phyloP scores from a whole-genome alignment of 2,329 filamentous ascomycete genomes.

The Graphilbum sp. region DNA sequence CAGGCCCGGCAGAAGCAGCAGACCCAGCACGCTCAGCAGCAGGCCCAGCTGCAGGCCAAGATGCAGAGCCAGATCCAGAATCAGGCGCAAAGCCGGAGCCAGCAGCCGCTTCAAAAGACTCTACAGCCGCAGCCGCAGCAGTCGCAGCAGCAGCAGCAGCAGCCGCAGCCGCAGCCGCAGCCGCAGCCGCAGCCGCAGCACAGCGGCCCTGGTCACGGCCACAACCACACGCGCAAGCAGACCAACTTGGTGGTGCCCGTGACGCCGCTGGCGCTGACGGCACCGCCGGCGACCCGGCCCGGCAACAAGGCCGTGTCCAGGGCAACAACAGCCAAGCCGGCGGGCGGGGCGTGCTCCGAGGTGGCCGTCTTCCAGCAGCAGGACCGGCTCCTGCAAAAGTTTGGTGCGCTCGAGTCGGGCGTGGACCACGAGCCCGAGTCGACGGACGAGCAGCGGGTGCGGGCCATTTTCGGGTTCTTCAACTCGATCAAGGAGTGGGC shows the following conservation, averaged over 20 bases:
- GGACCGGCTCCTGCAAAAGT: background rate
- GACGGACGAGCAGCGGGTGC: slow-evolving; percentile 5
- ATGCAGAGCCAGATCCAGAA: no score
- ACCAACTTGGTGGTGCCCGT: background rate
- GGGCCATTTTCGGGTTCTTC: slow-evolving; percentile 9
- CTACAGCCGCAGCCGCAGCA: background rate
- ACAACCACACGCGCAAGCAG: background rate
- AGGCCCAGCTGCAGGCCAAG: no score
- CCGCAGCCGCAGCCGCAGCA: background rate
- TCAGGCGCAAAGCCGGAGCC: no score
- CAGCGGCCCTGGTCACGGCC: no score
- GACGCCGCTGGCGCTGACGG: background rate
- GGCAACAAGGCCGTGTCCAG: background rate
- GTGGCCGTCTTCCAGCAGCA: slow-evolving; percentile 1
- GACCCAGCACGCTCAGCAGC: no score
- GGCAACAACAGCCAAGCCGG: background rate
- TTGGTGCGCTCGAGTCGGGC: slow-evolving; percentile 1
- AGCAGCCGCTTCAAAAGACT: no score
- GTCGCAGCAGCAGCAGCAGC: background rate
- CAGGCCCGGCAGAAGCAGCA: no score
- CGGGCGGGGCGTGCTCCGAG: background rate
- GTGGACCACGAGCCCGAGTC: background rate
- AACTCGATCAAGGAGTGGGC: slow-evolving; percentile 9
- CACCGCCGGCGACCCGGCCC: background rate
- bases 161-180: background rate